phyloP scores from a whole-genome alignment of 2,329 filamentous ascomycete genomes.

The Coleophoma cylindrospora region DNA sequence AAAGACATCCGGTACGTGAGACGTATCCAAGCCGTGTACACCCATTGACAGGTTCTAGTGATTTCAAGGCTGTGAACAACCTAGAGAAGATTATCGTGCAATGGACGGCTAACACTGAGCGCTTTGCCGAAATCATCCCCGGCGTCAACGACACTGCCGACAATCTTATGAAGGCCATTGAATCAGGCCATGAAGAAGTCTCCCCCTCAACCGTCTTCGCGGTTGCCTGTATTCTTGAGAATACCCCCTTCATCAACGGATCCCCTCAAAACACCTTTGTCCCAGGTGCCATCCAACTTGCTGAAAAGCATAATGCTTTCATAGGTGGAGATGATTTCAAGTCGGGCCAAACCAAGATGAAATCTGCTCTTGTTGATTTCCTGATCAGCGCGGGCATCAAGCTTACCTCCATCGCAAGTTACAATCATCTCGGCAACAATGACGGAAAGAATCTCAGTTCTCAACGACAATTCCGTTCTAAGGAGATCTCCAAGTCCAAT shows the following conservation, averaged over 20 bases:
- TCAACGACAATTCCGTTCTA: conserved; percentile 97
- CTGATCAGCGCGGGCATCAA: conserved; percentile 98
- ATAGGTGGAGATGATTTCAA: conserved; percentile 99
- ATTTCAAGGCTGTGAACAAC: conserved; percentile 81
- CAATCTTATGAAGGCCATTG: conserved; percentile 84
- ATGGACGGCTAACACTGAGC: conserved; percentile 99
- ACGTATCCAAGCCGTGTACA: conserved; percentile 6
- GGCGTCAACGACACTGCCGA: conserved; percentile 97
- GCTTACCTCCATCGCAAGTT: conserved; percentile 95
- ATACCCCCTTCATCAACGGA: conserved; percentile 94
- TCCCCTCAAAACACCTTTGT: conserved; percentile 99
- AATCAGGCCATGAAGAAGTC: conserved; percentile 83
- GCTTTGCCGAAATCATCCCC: conserved; percentile 80
- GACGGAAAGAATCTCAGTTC: conserved; percentile 98
- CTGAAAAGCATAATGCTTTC: conserved; percentile 81
- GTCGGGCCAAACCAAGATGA: conserved; percentile 99
- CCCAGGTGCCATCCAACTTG: conserved; percentile 83
- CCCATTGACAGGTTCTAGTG: conserved; percentile 37
- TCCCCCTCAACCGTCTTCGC: conserved; percentile 94
- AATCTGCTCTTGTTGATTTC: conserved; percentile 97
- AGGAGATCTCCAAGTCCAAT: conserved; percentile 99
- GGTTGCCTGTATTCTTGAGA: conserved; percentile 87
- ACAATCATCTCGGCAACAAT: conserved; percentile 99
- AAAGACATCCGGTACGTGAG: conserved; percentile 73
- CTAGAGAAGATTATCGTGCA: conserved; percentile 96